These are phyloP conservation scores for Penicillium odoratum DNA, from an alignment of 495 filamentous ascomycete species.

Conservation along the genomic window DNA sequence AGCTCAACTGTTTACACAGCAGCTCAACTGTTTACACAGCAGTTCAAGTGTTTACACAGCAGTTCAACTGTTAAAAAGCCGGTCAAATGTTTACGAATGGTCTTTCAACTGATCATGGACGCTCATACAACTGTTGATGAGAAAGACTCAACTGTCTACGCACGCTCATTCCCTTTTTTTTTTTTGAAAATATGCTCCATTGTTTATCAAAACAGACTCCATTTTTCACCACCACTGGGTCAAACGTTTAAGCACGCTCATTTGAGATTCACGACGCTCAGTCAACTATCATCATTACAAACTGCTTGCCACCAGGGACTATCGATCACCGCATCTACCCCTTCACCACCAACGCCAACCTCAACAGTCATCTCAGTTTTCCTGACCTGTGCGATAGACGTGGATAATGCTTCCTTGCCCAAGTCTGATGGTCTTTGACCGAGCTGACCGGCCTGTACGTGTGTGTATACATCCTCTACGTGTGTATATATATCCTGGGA, in stretches of 20 bases:
- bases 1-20: not conserved
- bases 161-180: not conserved
- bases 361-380: not conserved
- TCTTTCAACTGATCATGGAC: not conserved
- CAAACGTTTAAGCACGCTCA: not conserved
- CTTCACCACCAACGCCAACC: slow-evolving; percentile 2
- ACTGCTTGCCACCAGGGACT: slow-evolving; percentile 1
- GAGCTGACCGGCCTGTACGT: slow-evolving; percentile 1
- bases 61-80: not conserved
- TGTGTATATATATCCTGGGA: slow-evolving; percentile 1
- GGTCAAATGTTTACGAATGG: not conserved
- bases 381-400: not conserved
- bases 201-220: no score
- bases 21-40: not conserved
- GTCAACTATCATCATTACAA: not conserved
- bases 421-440: slow-evolving; percentile 3
- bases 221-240: not conserved
- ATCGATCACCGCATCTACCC: not conserved
- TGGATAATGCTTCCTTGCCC: slow-evolving; percentile 1
- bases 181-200: no score
- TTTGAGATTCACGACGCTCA: not conserved
- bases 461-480: not conserved
- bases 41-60: not conserved
- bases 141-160: not conserved
- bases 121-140: not conserved